These are phyloP conservation scores for Piloderma croceum DNA, from an alignment of 768 basidiomycete genomes.

Conservation along the genomic window DNA sequence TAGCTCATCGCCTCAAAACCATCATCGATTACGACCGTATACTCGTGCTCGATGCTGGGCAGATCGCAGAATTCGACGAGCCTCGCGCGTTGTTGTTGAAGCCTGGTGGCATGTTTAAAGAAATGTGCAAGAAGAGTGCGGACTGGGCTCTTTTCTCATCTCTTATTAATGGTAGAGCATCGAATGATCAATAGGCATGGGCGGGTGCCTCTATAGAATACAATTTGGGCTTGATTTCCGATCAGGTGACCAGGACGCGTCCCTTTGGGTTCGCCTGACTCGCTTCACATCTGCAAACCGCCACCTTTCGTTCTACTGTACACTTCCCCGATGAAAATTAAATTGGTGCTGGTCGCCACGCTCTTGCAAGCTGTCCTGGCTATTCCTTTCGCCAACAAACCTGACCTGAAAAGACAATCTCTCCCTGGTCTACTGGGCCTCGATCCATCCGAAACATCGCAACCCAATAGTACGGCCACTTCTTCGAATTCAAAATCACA, in stretches of 20 bases:
- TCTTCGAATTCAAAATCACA: no score
- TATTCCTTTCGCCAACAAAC: no score
- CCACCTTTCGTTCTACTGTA: neutral
- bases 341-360: no score
- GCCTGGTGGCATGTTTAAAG: conserved; percentile 55
- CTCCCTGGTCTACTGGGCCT: no score
- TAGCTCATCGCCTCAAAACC: conserved; percentile 75
- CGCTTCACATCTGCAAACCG: conserved; percentile 8
- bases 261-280: conserved; percentile 10
- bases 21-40: conserved; percentile 73
- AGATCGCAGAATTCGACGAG: conserved; percentile 70
- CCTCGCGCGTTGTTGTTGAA: conserved; percentile 51
- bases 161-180: conserved; percentile 1
- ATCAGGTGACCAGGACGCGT: conserved; percentile 1
- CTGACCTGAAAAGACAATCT: no score
- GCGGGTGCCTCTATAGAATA: conserved; percentile 1
- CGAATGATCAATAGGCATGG: no score
- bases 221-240: conserved; percentile 2
- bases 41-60: conserved; percentile 67
- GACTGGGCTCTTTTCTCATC: conserved; percentile 40
- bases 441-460: no score
- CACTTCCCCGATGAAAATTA: no score
- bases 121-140: conserved; percentile 61
- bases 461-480: no score
- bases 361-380: no score